Base-by-base conservation (phyloP, 1,284 basidiomycete species). In the Prillingera fragicola region DNA sequence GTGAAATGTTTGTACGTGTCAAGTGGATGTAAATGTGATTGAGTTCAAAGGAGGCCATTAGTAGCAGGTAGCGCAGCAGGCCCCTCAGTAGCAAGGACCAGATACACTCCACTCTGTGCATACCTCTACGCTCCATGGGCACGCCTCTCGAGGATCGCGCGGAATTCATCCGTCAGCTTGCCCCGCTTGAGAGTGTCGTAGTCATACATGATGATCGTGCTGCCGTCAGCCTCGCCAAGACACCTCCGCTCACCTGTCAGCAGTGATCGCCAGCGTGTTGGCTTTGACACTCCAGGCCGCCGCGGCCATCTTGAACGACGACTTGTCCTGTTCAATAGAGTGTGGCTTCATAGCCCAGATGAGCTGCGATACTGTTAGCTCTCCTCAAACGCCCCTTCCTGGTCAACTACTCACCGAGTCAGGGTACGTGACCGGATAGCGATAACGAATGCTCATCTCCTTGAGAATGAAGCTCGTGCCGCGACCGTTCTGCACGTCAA, bases 151-250 rank as follows among this genome's bases (percentile, higher is more conserved):
- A 71, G 50, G 23, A 57, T 50, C 21, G 50, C 41, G 21, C 48
- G 50, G 17, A 67, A 46, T 22, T 55, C 42, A 32, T 63, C 61
- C 8, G 56, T 42, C 62, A 71, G 64, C 5, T 35, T 34, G 5
- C 69, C 69, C 48, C 65, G 66, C 22, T 48, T 49, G 35, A 62
- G 39, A 14, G 54, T 48, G 36, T 67, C 58, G 40, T 65, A 69
- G 48, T 71, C 66, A 45, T 67, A 71, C 59, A 71, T 64, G 13
- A 68, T 66, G n/a, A 62, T 51, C 7, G 59, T 62, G 35, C 56
- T 64, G 44, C 4, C 32, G 12, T 23, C 8, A 44, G 42, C 24
- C 2, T 13, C 15, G 7, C n/a, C n/a, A n/a, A 6, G 7, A n/a
- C 15, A 2, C 6, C n/a, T 5, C 12, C 14, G 38, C 47, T 28